phyloP scores from a whole-genome alignment of 2,329 filamentous ascomycete species.

The Hypoxylon sp. region DNA sequence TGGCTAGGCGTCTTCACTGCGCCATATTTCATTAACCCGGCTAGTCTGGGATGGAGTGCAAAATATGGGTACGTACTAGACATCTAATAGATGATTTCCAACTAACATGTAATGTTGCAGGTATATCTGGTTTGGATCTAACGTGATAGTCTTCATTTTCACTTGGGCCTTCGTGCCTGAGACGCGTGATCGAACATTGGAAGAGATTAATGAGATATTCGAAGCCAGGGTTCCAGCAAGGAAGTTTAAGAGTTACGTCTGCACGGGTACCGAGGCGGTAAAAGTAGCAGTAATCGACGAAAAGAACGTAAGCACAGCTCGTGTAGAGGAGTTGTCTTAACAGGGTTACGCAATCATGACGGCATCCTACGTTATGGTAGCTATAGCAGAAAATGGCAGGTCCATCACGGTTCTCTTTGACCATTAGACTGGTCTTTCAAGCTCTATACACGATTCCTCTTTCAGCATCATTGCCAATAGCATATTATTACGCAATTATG shows the following conservation, averaged over 20 bases:
- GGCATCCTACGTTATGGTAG: background rate
- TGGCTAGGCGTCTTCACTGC: slow-evolving; percentile 59
- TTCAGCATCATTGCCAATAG: too few species aligned
- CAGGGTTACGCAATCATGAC: background rate
- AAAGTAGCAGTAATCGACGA: slow-evolving; percentile 30
- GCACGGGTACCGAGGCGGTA: slow-evolving; percentile 44
- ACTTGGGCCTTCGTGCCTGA: slow-evolving; percentile 48
- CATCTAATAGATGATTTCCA: background rate
- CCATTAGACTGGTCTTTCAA: too few species aligned
- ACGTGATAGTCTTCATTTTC: slow-evolving; percentile 55
- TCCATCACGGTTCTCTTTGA: background rate
- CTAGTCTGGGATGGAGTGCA: slow-evolving; percentile 56
- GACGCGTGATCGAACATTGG: slow-evolving; percentile 48
- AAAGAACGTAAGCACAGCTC: slow-evolving; percentile 30
- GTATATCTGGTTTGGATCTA: slow-evolving; percentile 61
- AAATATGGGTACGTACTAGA: slow-evolving; percentile 50
- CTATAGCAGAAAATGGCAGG: background rate
- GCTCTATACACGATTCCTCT: too few species aligned
- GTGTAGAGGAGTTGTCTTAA: slow-evolving; percentile 1
- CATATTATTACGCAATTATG: too few species aligned
- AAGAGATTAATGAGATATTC: slow-evolving; percentile 52
- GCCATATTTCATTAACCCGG: slow-evolving; percentile 61
- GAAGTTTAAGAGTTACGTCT: slow-evolving; percentile 49
- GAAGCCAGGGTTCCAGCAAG: slow-evolving; percentile 47
- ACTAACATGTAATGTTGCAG: slow-evolving; percentile 19